These are phyloP conservation scores for Lodderomyces pseudojiufengensis DNA, from an alignment of 1,139 yeast genomes.

Conservation along the genomic window DNA sequence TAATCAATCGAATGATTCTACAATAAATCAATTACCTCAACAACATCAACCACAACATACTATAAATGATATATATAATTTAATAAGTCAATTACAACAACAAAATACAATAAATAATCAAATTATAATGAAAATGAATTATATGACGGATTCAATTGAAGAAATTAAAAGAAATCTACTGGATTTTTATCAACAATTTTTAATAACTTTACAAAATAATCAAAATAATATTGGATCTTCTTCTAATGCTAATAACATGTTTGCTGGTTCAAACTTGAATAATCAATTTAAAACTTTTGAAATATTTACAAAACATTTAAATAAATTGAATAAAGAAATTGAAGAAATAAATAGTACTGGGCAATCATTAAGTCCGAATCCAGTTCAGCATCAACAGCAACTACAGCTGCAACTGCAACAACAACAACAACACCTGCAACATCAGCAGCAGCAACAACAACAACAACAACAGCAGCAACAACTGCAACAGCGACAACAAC, in stretches of 20 bases:
- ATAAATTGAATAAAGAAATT: constrained; percentile 23
- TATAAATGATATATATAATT: constrained; percentile 14
- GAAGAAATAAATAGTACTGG: constrained; percentile 15
- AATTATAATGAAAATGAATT: constrained; percentile 24
- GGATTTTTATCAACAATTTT: constrained; percentile 15
- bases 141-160: constrained; percentile 23
- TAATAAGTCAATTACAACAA: constrained; percentile 16
- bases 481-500: constrained; percentile 9
- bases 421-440: constrained; percentile 8
- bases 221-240: background rate
- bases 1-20: too few relatives aligned
- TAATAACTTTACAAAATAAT: constrained; percentile 9
- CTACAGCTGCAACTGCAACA: constrained; percentile 7
- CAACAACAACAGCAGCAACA: constrained; percentile 8
- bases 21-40: background rate
- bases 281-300: constrained; percentile 18
- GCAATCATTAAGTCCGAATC: constrained; percentile 1
- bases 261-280: constrained; percentile 1
- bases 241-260: background rate
- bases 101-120: constrained; percentile 24
- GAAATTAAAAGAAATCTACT: constrained; percentile 11
- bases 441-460: constrained; percentile 8
- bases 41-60: constrained; percentile 6
- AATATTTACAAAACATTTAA: constrained; percentile 21
- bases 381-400: constrained; percentile 2